These are phyloP conservation scores for Fusarium coffeatum DNA, from an alignment of 2,329 filamentous ascomycete species.

Conservation along the genomic window DNA sequence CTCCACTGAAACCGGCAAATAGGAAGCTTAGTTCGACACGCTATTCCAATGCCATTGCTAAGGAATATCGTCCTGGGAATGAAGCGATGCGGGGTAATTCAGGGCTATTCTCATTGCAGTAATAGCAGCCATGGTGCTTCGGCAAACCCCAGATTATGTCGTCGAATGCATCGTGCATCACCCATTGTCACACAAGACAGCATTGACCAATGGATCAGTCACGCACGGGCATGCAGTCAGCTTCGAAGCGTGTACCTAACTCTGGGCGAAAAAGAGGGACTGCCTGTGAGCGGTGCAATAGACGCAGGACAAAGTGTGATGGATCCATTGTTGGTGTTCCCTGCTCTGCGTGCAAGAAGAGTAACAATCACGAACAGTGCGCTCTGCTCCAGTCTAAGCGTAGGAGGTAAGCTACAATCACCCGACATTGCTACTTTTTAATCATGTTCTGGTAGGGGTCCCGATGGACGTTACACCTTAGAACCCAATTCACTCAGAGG, in stretches of 20 bases:
- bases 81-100: background rate
- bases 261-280: background rate
- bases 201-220: background rate
- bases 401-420: background rate
- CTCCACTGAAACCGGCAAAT: background rate
- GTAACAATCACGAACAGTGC: background rate
- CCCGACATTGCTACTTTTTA: accelerated
- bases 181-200: background rate
- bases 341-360: background rate
- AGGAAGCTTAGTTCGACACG: no score
- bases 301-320: constrained; percentile 8
- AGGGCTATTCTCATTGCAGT: background rate
- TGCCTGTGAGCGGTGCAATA: constrained; percentile 1
- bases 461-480: background rate
- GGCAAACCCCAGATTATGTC: background rate
- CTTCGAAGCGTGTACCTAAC: background rate
- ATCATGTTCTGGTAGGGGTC: accelerated
- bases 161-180: background rate
- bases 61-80: background rate
- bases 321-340: background rate
- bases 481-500: accelerated
- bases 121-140: background rate
- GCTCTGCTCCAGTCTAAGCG: background rate
- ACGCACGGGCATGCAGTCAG: accelerated
- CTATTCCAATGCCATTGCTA: background rate